Conservation (phyloP, 495 filamentous ascomycete genomes). For the Podospora pseudopauciseta region DNA sequence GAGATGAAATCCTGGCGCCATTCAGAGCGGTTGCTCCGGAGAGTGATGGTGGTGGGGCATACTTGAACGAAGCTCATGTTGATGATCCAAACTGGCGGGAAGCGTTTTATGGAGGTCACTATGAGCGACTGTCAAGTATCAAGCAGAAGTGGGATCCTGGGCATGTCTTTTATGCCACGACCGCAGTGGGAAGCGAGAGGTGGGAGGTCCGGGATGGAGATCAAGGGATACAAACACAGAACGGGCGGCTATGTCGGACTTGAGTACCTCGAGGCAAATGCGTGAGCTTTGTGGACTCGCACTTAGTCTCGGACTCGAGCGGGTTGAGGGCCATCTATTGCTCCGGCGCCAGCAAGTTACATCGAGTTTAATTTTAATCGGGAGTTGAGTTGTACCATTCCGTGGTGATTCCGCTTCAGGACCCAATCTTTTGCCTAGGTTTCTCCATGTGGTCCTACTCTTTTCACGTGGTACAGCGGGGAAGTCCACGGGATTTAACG, state of each 20-base stretch:
- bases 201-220: constrained; percentile 36
- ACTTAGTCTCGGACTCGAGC: too few species aligned
- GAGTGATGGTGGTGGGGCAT: constrained; percentile 34
- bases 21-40: background rate
- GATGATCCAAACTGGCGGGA: constrained; percentile 53
- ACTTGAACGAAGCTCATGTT: constrained; percentile 50
- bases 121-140: constrained; percentile 43
- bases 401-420: background rate
- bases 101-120: constrained; percentile 53
- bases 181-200: constrained; percentile 49
- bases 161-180: constrained; percentile 52
- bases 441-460: background rate
- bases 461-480: background rate
- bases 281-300: too few species aligned
- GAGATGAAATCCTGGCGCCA: background rate
- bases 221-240: constrained; percentile 30
- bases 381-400: too few species aligned
- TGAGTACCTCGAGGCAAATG: background rate
- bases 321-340: too few species aligned
- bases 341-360: too few species aligned
- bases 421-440: too few species aligned
- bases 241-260: constrained; percentile 30
- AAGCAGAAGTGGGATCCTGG: constrained; percentile 53
- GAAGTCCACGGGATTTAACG: background rate
- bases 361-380: too few species aligned